phyloP scores from a whole-genome alignment of 768 basidiomycete species.

The Pleurotus tuoliensis region DNA sequence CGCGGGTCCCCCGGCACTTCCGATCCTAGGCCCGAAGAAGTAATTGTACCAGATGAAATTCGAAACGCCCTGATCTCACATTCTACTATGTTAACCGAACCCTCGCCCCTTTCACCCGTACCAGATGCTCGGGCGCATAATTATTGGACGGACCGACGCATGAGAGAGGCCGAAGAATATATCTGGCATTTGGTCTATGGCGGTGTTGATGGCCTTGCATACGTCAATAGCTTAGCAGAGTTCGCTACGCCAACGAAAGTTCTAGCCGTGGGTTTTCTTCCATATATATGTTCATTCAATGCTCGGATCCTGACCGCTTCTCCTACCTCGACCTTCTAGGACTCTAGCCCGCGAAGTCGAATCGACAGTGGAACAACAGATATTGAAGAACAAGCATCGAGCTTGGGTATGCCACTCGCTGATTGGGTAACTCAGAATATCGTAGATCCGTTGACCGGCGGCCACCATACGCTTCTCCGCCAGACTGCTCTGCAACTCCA shows the following conservation, averaged over 20 bases:
- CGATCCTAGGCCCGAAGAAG: slow-evolving; percentile 27
- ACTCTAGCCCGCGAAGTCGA: background rate
- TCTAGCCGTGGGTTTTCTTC: background rate
- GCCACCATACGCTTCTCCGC: slow-evolving; percentile 41
- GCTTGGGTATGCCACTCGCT: slow-evolving; percentile 34
- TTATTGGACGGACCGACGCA: slow-evolving; percentile 49
- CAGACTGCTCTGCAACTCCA: slow-evolving; percentile 32
- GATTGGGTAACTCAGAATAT: slow-evolving; percentile 41
- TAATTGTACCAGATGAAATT: slow-evolving; percentile 26
- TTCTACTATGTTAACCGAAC: background rate
- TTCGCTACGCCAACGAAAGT: slow-evolving; percentile 40
- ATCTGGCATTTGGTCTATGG: slow-evolving; percentile 76
- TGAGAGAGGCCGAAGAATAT: slow-evolving; percentile 60
- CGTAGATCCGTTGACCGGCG: slow-evolving; percentile 44
- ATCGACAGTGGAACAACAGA: background rate
- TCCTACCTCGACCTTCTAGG: too few relatives aligned
- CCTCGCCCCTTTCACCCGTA: background rate
- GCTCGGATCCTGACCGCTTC: too few relatives aligned
- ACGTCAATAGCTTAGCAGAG: slow-evolving; percentile 72
- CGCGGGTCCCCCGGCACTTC: slow-evolving; percentile 19
- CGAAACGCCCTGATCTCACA: slow-evolving; percentile 28
- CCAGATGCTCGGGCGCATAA: slow-evolving; percentile 18
- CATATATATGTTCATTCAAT: too few relatives aligned
- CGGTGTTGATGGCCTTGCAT: slow-evolving; percentile 72
- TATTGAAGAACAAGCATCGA: slow-evolving; percentile 6